Base-by-base conservation (phyloP, 2,329 filamentous ascomycete species). In the Teratosphaeria pseudoeucalypti region DNA sequence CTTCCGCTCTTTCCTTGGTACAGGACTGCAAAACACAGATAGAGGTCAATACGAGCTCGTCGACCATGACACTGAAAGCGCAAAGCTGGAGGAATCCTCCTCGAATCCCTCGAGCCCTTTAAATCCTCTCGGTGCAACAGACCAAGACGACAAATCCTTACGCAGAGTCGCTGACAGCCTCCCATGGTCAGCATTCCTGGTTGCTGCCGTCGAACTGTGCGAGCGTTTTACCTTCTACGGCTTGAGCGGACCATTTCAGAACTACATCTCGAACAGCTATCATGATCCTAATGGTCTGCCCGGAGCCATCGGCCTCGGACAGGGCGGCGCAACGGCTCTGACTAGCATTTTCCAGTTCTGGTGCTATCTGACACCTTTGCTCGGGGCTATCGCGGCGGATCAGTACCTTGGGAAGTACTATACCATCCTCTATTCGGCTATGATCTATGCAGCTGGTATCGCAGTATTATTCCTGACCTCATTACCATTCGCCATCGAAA, bases 381-480 rank as follows among this genome's bases (percentile, higher is more conserved):
- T 77, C 1, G 72, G 72, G 47, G 80, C 80, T 19, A 70, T 80
- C 43, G 73, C 80, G 11, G 87, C 88, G 11, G 88, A 91, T 74
- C 81, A 84, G 61, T 85, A 85, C 69, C 80, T 82, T 69, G 87
- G 87, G 23, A 85, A 86, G 60, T 89, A 83, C 75, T 79, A 80
- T 64, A 89, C 87, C 23, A 88, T 90, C 65, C 80, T 85, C 70
- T 82, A 80, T 67, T 85, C 87, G 62, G 86, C 78, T 54, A 75
- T 76, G 11, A 78, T 86, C 60, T 84, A 85, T 9, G 83, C 87
- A 66, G 67, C 85, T 57, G 88, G 87, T 34, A 86, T 89, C 73
- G 74, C 81, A 43, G 78, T 90, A 61, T 77, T 90, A 19, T 82
- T 88, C 58, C 73, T 84, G 37, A 83, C 86, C 3, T 82, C 86